Evolutionary conservation across 108 stramenopile genomes (phyloP), one percentile per base, ranked within the genome.

Genomic region (Cyclotella atomus): DNA sequence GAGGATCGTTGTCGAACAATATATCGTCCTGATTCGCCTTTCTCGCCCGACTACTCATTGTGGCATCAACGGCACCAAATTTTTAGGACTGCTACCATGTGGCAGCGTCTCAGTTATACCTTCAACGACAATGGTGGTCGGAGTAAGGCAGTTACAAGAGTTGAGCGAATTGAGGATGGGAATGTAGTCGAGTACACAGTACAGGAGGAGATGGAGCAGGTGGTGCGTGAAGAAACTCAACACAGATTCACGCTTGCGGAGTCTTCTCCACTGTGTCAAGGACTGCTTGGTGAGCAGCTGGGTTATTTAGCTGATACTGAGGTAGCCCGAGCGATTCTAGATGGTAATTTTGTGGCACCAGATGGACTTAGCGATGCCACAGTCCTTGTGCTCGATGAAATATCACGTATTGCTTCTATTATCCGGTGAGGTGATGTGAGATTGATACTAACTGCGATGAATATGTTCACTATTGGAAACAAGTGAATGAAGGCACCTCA

Each of bases 301-400:
- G 72, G 62, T 0, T 73, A 64, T 38, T 25, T 73, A 0, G 19
- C 62, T 15, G 17, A 73, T 24, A 65, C 63, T 8, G 47, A 47
- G 21, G 21, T 62, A 15, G 71, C 49, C 3, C 29, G 21, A 21
- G 19, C 17, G 16, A 46, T 71, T 2, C 29, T 71, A 7, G 21
- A 20, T 0, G 71, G 71, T 24, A 7, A 3, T 12, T 56, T 24
- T 21, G 19, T 1, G 2, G 10, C 23, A 2, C 71, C 47, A 2
- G 33, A 33, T 7, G 60, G 30, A n/a, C 14, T 30, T 36, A 55
- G 56, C 27, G 49, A 45, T 23, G 41, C 44, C 1, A 70, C 57
- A 4, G 38, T n/a, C 24, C 16, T 59, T 15, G 19, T 70, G 1
- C 17, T 61, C 5, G 49, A 52, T 4, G 34, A 71, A 35, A 62